Base-by-base conservation (phyloP, 2,329 filamentous ascomycete genomes). In the Coleophoma eucalyptorum region DNA sequence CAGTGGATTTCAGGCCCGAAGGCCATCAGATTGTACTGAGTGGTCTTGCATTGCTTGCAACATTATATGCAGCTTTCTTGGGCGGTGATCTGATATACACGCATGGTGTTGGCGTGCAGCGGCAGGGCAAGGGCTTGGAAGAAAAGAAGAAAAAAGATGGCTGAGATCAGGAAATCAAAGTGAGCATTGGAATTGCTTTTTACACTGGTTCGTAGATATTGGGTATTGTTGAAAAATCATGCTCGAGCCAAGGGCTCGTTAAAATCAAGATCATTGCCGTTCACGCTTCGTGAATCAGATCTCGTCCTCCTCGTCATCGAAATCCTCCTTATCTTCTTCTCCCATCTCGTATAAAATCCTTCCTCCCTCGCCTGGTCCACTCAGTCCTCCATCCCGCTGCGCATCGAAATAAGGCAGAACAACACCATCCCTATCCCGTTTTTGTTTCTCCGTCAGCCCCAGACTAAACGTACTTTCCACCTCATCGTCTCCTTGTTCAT, bases 281-380 rank as follows among this genome's bases (percentile, higher is more conserved):
- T 26, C 26, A 26, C 6, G 26, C 26, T 26, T 26, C 10, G 26
- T n/a, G 35, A 44, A 44, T 44, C 38, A 65, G 34, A 65, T 65
- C 53, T 64, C 63, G 56, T 68, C 71, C 71, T 97, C 92, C 71
- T 97, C 92, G 63, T 97, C 91, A 64, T 96, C 91, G 52, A 96
- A 92, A 60, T 96, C 92, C 71, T 97, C 97, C 67, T 97, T 91
- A 69, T 99, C 94, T 72, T 97, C 94, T 55, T 84, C 81, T 1
- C 92, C 93, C 89, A 97, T 96, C 61, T 97, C 93, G 67, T 99
- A 99, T 63, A 99, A 66, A 58, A 99, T 99, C 54, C 93, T 80
- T 0, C 94, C 94, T 4, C 94, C 93, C 62, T 96, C 90, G 0
- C 92, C 92, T 0, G 82, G 79, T 1, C 84, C 86, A 5, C 37